Evolutionary conservation across 2,329 filamentous ascomycete genomes (phyloP).

Genomic region (Bipolaris gigantea): DNA sequence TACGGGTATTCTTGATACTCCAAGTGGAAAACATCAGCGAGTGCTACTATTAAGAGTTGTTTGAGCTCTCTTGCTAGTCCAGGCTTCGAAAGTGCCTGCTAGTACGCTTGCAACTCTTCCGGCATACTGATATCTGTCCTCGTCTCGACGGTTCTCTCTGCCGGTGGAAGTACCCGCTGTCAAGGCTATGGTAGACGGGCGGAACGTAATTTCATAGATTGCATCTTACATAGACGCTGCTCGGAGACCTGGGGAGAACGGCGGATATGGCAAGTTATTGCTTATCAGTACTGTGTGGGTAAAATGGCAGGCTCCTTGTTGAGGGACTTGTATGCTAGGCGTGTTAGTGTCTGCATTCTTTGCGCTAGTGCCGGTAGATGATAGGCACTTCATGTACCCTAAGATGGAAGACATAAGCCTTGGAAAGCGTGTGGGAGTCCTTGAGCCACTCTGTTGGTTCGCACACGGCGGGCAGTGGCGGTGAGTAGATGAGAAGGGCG

Average conservation of each 20-base stretch:
- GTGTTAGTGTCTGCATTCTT: constrained; percentile 39
- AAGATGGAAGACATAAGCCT: constrained; percentile 57
- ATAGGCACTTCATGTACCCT: constrained; percentile 60
- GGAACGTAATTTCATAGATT: constrained; percentile 21
- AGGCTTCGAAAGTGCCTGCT: too few species aligned
- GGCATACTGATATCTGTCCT: not conserved
- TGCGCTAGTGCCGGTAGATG: constrained; percentile 34
- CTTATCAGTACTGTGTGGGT: constrained; percentile 30
- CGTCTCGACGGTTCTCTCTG: not conserved
- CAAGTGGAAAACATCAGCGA: not conserved
- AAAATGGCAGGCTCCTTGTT: constrained; percentile 12
- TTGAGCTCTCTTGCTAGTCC: not conserved
- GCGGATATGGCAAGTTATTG: constrained; percentile 25
- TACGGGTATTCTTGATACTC: not conserved
- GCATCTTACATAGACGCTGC: constrained; percentile 7
- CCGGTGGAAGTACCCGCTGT: not conserved
- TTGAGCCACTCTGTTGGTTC: constrained; percentile 39
- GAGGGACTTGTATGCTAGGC: constrained; percentile 8
- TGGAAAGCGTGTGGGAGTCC: constrained; percentile 69
- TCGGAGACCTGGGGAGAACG: constrained; percentile 21
- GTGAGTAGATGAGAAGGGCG: constrained; percentile 10
- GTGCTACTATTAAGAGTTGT: not conserved
- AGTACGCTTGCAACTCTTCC: not conserved
- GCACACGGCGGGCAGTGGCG: constrained; percentile 25
- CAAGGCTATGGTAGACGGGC: not conserved